Conservation (phyloP, 805 yeast species). For the Phaffomyces opuntiae region DNA sequence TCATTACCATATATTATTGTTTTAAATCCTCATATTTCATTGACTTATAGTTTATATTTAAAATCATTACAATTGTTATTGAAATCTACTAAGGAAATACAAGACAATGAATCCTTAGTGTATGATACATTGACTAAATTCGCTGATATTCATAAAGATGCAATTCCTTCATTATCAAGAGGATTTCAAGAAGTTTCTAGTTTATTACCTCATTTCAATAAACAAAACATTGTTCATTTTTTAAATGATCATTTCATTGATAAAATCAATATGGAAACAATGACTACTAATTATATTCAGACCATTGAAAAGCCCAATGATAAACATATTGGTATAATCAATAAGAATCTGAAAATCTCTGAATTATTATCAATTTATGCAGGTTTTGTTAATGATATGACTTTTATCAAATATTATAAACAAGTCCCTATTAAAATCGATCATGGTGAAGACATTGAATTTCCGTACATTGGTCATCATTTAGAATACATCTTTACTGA, state of each 20-base stretch:
- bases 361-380: slow-evolving; percentile 58
- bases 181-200: slow-evolving; percentile 68
- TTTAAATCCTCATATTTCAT: slow-evolving; percentile 79
- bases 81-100: slow-evolving; percentile 37
- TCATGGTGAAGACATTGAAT: slow-evolving; percentile 45
- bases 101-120: slow-evolving; percentile 34
- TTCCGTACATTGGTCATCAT: slow-evolving; percentile 85
- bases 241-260: slow-evolving; percentile 74
- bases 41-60: slow-evolving; percentile 66
- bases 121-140: slow-evolving; percentile 48
- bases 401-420: slow-evolving; percentile 77
- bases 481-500: slow-evolving; percentile 85
- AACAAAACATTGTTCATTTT: slow-evolving; percentile 49
- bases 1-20: slow-evolving; percentile 77
- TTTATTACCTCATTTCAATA: slow-evolving; percentile 28
- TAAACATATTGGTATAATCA: slow-evolving; percentile 59
- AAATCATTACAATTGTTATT: slow-evolving; percentile 53
- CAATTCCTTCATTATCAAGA: slow-evolving; percentile 70
- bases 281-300: slow-evolving; percentile 79
- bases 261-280: slow-evolving; percentile 77
- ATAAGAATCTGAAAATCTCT: slow-evolving; percentile 57
- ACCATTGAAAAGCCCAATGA: slow-evolving; percentile 39
- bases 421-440: slow-evolving; percentile 55
- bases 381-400: slow-evolving; percentile 75
- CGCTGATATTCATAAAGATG: slow-evolving; percentile 75